These are phyloP conservation scores for Syzygium syzygioides DNA, from an alignment of 441 rosid species.

Conservation along the genomic window DNA sequence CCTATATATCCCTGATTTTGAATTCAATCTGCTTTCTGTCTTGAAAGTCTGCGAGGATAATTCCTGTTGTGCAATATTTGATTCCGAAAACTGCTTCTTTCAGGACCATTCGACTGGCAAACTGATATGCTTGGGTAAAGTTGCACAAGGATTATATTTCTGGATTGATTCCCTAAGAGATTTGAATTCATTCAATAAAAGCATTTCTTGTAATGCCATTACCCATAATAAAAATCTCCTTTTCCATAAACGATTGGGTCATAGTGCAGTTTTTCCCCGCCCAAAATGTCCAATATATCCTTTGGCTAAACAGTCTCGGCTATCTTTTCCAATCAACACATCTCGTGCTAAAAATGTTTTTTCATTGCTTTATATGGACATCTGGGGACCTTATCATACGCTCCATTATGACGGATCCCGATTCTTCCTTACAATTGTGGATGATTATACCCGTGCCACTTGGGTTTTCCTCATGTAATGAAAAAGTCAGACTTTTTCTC, in stretches of 20 bases:
- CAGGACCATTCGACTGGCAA: rapidly evolving
- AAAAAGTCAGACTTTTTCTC: background rate
- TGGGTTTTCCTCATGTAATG: background rate
- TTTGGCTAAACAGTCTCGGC: background rate
- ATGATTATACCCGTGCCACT: background rate
- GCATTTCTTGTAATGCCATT: no score
- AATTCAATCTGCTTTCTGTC: no score
- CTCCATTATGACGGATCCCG: background rate
- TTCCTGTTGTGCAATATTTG: no score
- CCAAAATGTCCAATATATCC: background rate
- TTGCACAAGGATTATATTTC: no score
- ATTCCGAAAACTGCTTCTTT: rapidly evolving
- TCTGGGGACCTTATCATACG: background rate
- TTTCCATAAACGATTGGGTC: background rate
- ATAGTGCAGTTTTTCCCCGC: no score
- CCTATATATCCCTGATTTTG: background rate
- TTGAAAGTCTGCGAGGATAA: background rate
- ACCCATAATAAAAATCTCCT: no score
- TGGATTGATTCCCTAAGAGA: no score
- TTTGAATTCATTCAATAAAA: no score
- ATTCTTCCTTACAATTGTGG: background rate
- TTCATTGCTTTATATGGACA: background rate
- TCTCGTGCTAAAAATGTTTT: no score
- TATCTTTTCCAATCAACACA: background rate
- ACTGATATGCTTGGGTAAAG: background rate